phyloP scores from a whole-genome alignment of 495 filamentous ascomycete genomes.

The Talaromyces liani region DNA sequence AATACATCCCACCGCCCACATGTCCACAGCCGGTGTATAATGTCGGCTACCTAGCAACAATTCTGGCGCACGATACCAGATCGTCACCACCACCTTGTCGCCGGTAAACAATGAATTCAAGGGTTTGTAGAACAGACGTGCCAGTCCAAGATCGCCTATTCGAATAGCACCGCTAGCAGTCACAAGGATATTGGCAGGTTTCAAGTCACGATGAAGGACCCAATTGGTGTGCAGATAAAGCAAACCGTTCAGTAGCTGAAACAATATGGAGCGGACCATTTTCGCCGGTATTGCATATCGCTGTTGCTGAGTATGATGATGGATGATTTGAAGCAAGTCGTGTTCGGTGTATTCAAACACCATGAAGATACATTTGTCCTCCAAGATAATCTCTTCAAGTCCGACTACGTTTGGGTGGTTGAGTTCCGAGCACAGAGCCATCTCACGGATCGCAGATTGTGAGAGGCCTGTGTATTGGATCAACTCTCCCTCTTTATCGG shows the following conservation, averaged over 20 bases:
- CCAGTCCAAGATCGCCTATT: slow-evolving; percentile 88
- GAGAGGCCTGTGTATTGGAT: slow-evolving; percentile 96
- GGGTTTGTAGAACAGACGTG: slow-evolving; percentile 88
- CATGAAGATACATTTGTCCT: slow-evolving; percentile 99
- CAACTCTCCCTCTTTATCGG: slow-evolving; percentile 94
- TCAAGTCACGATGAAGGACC: slow-evolving; percentile 94
- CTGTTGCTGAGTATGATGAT: slow-evolving; percentile 87
- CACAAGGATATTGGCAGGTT: slow-evolving; percentile 98
- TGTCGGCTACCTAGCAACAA: slow-evolving; percentile 83
- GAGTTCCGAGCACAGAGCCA: slow-evolving; percentile 95
- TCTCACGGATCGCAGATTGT: slow-evolving; percentile 93
- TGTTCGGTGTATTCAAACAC: slow-evolving; percentile 98
- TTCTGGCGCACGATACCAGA: slow-evolving; percentile 98
- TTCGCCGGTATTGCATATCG: slow-evolving; percentile 79
- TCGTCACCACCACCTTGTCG: slow-evolving; percentile 98
- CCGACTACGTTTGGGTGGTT: slow-evolving; percentile 85
- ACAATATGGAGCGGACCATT: slow-evolving; percentile 86
- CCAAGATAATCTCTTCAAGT: slow-evolving; percentile 90
- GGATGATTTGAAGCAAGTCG: slow-evolving; percentile 95
- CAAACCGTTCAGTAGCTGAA: slow-evolving; percentile 88
- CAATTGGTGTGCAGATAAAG: slow-evolving; percentile 95
- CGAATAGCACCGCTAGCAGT: slow-evolving; percentile 83
- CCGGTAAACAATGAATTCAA: slow-evolving; percentile 84
- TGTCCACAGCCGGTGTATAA: slow-evolving; percentile 92
- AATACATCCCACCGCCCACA: slow-evolving; percentile 98